Conservation (phyloP, 768 basidiomycete species). For the Floccularia luteovirens region DNA sequence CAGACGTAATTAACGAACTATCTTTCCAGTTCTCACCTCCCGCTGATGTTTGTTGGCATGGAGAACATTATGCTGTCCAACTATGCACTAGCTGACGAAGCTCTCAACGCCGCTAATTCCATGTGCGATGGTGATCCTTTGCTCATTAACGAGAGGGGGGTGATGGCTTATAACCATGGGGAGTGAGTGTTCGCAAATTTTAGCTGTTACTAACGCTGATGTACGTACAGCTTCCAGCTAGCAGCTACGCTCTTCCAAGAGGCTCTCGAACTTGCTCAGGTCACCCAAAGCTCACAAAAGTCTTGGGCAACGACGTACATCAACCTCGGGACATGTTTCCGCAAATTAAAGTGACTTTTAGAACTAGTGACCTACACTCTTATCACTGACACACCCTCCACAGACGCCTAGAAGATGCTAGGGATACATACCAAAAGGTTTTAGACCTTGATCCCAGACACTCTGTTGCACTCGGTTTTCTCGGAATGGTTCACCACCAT, state of each 20-base stretch:
- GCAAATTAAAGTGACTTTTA: constrained; percentile 63
- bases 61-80: constrained; percentile 92
- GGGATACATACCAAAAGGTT: constrained; percentile 67
- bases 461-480: constrained; percentile 72
- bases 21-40: constrained; percentile 76
- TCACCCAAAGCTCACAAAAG: constrained; percentile 77
- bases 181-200: constrained; percentile 41
- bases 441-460: constrained; percentile 84
- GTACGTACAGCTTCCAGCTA: constrained; percentile 50
- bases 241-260: constrained; percentile 68
- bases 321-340: constrained; percentile 86
- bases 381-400: constrained; percentile 2
- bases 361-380: background rate
- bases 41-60: constrained; percentile 95
- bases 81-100: constrained; percentile 75
- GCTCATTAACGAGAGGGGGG: constrained; percentile 86
- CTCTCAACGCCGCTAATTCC: constrained; percentile 70
- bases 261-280: constrained; percentile 75
- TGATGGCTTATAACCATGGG: constrained; percentile 84
- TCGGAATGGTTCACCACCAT: constrained; percentile 86
- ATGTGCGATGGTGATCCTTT: constrained; percentile 89
- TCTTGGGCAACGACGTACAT: constrained; percentile 88
- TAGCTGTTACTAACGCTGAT: background rate
- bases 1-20: background rate
- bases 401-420: constrained; percentile 58